Evolutionary conservation across 495 filamentous ascomycete species (phyloP).

Genomic region (Hypomontagnella submonticulosa): DNA sequence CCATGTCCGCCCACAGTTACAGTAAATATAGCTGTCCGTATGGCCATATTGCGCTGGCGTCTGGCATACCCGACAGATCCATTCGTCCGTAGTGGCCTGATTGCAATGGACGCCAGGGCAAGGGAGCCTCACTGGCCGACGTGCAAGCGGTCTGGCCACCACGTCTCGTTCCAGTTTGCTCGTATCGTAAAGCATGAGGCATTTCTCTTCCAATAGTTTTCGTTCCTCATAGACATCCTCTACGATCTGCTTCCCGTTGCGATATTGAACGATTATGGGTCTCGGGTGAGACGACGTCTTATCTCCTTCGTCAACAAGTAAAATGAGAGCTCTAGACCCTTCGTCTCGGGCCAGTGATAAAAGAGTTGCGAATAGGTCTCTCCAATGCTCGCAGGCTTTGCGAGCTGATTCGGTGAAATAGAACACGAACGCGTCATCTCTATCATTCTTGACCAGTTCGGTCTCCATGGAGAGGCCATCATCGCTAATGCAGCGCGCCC

Average conservation of each 20-base stretch:
- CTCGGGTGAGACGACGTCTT: background rate
- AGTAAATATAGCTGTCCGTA: conserved; percentile 6
- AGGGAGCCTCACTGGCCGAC: background rate
- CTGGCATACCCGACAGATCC: background rate
- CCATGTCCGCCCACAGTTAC: conserved; percentile 5
- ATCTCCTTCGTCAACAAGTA: background rate
- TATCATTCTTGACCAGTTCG: background rate
- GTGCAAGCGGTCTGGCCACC: background rate
- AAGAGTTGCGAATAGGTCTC: background rate
- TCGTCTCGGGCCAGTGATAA: background rate
- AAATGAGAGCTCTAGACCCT: background rate
- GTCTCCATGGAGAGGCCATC: background rate
- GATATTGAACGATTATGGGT: background rate
- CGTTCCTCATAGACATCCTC: background rate
- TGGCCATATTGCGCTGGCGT: background rate
- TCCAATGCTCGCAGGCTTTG: background rate
- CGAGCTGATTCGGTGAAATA: background rate
- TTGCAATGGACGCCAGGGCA: background rate
- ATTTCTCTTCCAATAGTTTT: background rate
- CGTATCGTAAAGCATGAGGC: background rate
- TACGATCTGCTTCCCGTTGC: background rate
- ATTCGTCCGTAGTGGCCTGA: background rate
- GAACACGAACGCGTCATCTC: background rate
- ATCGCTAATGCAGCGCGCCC: background rate
- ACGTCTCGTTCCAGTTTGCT: background rate